phyloP scores from a whole-genome alignment of 2,329 filamentous ascomycete genomes.

The Pezicula neosporulosa region DNA sequence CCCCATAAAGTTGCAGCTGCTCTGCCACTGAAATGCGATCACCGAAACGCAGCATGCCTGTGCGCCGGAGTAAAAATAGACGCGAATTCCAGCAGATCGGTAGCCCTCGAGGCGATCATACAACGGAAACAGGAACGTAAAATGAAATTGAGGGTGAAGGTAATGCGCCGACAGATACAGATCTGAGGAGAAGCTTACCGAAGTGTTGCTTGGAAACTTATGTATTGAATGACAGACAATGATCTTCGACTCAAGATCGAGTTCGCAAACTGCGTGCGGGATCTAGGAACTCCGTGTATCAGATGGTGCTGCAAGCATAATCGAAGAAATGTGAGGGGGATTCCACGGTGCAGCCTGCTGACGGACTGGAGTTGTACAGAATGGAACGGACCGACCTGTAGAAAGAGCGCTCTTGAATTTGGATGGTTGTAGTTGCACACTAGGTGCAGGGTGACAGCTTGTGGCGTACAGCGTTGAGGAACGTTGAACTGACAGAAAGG shows the following conservation, averaged over 20 bases:
- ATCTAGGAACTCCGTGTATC: conserved; percentile 13
- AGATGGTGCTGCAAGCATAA: conserved; percentile 10
- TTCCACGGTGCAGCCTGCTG: conserved; percentile 16
- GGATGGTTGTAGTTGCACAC: conserved; percentile 6
- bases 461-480: conserved; percentile 1
- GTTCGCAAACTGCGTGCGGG: conserved; percentile 7
- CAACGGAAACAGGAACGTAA: conserved; percentile 11
- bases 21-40: conserved; percentile 15
- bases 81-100: conserved; percentile 8
- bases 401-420: conserved; percentile 8
- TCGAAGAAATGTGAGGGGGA: neutral
- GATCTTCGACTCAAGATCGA: conserved; percentile 3
- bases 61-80: conserved; percentile 19
- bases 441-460: conserved; percentile 12
- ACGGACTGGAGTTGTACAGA: conserved; percentile 11
- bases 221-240: conserved; percentile 3
- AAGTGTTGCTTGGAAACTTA: conserved; percentile 4
- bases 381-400: conserved; percentile 17
- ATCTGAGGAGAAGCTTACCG: neutral
- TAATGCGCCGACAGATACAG: conserved; percentile 9
- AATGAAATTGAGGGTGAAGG: conserved; percentile 10
- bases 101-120: conserved; percentile 15
- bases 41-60: conserved; percentile 17
- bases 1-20: conserved; percentile 7
- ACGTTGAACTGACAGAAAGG: neutral